Conservation (phyloP, 2,329 filamentous ascomycete genomes). For the Fusarium incarnatum region DNA sequence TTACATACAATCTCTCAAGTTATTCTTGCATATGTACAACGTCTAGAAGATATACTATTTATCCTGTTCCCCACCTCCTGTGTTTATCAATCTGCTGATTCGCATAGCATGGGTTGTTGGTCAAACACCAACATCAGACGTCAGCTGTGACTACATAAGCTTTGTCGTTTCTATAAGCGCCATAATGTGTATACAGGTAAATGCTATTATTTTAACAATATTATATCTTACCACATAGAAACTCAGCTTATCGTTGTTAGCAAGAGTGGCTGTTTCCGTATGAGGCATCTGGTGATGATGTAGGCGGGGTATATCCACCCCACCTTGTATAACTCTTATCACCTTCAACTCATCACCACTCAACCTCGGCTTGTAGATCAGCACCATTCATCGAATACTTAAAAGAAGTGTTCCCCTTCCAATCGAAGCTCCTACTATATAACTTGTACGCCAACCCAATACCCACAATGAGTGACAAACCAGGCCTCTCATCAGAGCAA, state of each 20-base stretch:
- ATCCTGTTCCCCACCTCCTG: neutral
- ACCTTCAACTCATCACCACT: constrained; percentile 19
- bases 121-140: neutral
- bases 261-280: neutral
- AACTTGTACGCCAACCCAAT: neutral
- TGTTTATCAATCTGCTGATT: neutral
- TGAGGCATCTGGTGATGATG: constrained; percentile 26
- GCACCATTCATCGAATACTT: too few relatives aligned
- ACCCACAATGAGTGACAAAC: constrained; percentile 30
- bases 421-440: accelerated
- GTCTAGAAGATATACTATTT: neutral
- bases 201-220: neutral
- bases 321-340: constrained; percentile 30
- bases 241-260: neutral
- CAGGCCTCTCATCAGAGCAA: constrained; percentile 77
- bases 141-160: neutral
- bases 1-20: neutral
- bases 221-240: neutral
- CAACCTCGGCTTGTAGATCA: constrained; percentile 19
- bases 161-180: neutral
- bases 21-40: neutral
- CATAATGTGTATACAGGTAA: too few relatives aligned
- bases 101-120: neutral
- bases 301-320: constrained; percentile 42
- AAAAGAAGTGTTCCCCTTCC: neutral